Evolutionary conservation across 2,329 filamentous ascomycete species (phyloP).

Genomic region (Fusarium setosum): DNA sequence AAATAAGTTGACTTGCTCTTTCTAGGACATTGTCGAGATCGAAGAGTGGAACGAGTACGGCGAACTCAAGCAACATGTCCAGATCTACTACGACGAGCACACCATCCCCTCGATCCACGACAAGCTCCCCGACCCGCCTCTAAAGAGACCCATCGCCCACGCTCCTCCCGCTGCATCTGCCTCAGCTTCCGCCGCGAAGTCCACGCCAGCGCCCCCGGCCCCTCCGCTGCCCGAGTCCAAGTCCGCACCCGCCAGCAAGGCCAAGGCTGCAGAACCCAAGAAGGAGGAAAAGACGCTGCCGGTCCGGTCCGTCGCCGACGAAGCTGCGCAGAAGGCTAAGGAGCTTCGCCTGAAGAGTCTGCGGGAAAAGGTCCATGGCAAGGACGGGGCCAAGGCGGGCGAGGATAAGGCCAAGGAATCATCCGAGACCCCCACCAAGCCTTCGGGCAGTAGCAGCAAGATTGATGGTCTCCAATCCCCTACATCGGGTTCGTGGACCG

Average conservation of each 20-base stretch:
- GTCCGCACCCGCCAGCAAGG: conserved; percentile 16
- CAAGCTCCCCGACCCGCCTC: conserved; percentile 55
- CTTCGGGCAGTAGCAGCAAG: conserved; percentile 22
- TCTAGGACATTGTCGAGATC: conserved; percentile 88
- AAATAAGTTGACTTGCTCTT: not conserved
- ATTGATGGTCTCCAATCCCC: conserved; percentile 57
- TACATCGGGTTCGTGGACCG: conserved; percentile 56
- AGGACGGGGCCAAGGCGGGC: conserved; percentile 43
- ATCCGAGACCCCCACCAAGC: conserved; percentile 12
- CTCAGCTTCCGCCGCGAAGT: conserved; percentile 35
- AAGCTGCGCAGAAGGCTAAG: conserved; percentile 74
- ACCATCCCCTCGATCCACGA: conserved; percentile 68
- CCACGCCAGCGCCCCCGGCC: conserved; percentile 39
- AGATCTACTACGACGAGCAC: conserved; percentile 72
- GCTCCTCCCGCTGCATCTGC: conserved; percentile 36
- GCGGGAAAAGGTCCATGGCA: conserved; percentile 66
- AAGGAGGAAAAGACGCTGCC: conserved; percentile 52
- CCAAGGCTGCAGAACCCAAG: conserved; percentile 33
- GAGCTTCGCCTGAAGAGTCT: conserved; percentile 65
- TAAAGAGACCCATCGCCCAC: conserved; percentile 46
- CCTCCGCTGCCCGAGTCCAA: conserved; percentile 41
- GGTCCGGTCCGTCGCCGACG: conserved; percentile 69
- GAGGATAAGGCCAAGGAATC: conserved; percentile 1
- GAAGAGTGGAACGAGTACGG: conserved; percentile 99
- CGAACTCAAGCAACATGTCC: conserved; percentile 89